Conservation (phyloP, 2,329 filamentous ascomycete genomes). For the Pseudocercospora musae region DNA sequence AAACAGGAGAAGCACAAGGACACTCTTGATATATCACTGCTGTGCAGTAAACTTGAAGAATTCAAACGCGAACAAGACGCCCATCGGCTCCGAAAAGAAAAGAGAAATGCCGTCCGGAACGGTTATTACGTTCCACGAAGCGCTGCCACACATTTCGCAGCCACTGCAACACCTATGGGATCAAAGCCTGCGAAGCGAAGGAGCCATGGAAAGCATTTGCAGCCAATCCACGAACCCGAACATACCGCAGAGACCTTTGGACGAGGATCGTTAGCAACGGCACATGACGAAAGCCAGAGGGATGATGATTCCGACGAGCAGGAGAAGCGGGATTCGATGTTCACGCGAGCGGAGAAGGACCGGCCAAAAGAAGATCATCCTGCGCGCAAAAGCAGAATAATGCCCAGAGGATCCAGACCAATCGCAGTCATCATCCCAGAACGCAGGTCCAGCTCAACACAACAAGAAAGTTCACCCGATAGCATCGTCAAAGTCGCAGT, state of each 20-base stretch:
- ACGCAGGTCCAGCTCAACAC: not conserved
- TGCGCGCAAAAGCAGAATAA: not conserved
- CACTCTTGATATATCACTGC: constrained; percentile 6
- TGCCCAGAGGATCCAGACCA: not conserved
- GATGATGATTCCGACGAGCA: not conserved
- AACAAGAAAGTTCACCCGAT: not conserved
- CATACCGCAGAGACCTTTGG: not conserved
- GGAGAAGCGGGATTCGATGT: constrained; percentile 10
- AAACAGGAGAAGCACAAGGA: constrained; percentile 1
- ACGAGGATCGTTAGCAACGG: not conserved
- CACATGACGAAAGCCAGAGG: not conserved
- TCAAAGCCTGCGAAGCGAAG: not conserved
- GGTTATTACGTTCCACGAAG: constrained; percentile 16
- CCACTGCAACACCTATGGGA: constrained; percentile 14
- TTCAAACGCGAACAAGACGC: constrained; percentile 21
- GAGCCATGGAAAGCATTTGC: not conserved
- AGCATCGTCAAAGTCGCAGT: not conserved
- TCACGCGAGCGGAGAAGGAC: not conserved
- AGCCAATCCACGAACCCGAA: not conserved
- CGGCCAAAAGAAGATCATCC: not conserved
- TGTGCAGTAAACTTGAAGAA: constrained; percentile 23
- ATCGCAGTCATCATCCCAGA: not conserved
- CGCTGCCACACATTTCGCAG: constrained; percentile 18
- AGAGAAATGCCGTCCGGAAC: constrained; percentile 11
- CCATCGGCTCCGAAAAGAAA: constrained; percentile 9